Base-by-base conservation (phyloP, 805 yeast species). In the Maudiozyma bulderi region DNA sequence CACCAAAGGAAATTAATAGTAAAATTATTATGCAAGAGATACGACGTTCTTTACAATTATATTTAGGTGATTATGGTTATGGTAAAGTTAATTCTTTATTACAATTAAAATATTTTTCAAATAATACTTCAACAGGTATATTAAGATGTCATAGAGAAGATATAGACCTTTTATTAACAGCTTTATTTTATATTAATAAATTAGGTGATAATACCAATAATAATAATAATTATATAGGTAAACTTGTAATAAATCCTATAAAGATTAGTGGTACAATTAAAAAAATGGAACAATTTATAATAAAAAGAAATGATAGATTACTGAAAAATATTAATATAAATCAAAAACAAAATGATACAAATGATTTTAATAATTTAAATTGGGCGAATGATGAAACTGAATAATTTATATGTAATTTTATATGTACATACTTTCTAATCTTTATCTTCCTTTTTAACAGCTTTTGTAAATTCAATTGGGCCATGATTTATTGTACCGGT, bases 181-280 rank as follows among this genome's bases (percentile, higher is more conserved):
- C 95, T 0, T 62, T 91, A 52, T 69, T 80, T 1, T 62, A 81
- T 44, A 76, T 83, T 9, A 71, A 71, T 39, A 67, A 68, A 31
- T 57, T 88, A 2, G 80, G 73, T 14, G 79, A 75, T 26, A 59
- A 60, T 32, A 66, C 68, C 6, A 65, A 64, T 0, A 76, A 80
- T 5, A 73, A 84, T 9, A 38, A 14, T 20, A 20, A 20, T 20
- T 20, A 20, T 20, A 20, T 20, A 20, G 37, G 37, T 10, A n/a
- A n/a, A 34, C 13, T 39, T 8, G 13, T 39, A 8, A 64, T 89
- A 13, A 72, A 81, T 48, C 82, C 86, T 31, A 67, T 76, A 5
- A 84, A 83, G 50, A 80, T 86, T 0, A 82, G 95, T 59, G 98
- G 96, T 0, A 88, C 96, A 0, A 89, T 90, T 33, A 82, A 81